Conservation (phyloP, 371 early-diverging fungal species). For the Saksenaea vasiformis region DNA sequence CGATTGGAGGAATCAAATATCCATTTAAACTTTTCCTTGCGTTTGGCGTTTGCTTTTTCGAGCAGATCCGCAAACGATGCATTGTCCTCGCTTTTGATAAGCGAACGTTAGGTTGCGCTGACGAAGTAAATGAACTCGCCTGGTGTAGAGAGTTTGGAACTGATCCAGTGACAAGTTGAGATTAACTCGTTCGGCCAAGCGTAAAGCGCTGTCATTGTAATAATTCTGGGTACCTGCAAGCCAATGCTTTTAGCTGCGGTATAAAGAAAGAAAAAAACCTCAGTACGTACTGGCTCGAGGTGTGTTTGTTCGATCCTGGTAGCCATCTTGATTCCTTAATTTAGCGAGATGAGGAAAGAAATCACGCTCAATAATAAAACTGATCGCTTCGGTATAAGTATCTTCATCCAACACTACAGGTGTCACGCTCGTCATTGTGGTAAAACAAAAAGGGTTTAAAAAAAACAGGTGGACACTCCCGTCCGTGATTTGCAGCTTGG, state of each 20-base stretch:
- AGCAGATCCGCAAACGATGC: slow-evolving; percentile 75
- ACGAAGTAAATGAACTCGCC: slow-evolving; percentile 20
- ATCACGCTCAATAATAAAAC: slow-evolving; percentile 81
- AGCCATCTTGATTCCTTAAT: background rate
- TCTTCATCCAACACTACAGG: slow-evolving; percentile 74
- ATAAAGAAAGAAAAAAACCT: too few species aligned
- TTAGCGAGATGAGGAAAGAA: slow-evolving; percentile 80
- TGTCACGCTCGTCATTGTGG: slow-evolving; percentile 9
- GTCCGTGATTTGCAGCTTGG: too few species aligned
- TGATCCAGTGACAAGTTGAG: slow-evolving; percentile 55
- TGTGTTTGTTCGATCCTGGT: background rate
- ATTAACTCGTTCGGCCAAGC: slow-evolving; percentile 43
- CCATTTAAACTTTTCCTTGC: slow-evolving; percentile 68
- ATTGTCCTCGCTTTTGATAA: slow-evolving; percentile 71
- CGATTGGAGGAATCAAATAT: slow-evolving; percentile 60
- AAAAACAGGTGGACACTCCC: too few species aligned
- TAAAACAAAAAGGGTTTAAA: slow-evolving; percentile 4
- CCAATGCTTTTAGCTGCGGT: too few species aligned
- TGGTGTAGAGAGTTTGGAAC: slow-evolving; percentile 78
- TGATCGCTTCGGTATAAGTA: slow-evolving; percentile 75
- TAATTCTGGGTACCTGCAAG: slow-evolving; percentile 23
- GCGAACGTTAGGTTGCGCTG: slow-evolving; percentile 5
- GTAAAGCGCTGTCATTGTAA: slow-evolving; percentile 30
- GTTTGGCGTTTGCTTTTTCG: slow-evolving; percentile 61
- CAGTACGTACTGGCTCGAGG: slow-evolving; percentile 3